These are phyloP conservation scores for Prototheca cutis DNA, from an alignment of 163 green algal genomes.

Conservation along the genomic window DNA sequence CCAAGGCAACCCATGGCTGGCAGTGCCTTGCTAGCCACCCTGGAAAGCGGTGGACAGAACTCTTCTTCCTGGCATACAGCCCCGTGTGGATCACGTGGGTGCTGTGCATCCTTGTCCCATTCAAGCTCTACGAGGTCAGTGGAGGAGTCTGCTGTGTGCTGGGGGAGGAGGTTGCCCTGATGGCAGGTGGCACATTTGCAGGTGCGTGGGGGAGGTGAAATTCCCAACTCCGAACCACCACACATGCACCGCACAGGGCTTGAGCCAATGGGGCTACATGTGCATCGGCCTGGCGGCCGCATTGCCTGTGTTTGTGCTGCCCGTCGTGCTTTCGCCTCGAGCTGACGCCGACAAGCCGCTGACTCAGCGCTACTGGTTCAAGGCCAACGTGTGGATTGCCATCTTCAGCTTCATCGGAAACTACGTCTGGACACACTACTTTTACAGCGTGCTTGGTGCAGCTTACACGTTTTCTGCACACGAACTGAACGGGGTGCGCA, in stretches of 20 bases:
- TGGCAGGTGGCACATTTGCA: too few species aligned
- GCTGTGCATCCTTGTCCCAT: slow-evolving; percentile 80
- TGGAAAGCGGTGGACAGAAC: slow-evolving; percentile 81
- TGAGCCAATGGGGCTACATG: slow-evolving; percentile 72
- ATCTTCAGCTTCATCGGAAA: slow-evolving; percentile 97
- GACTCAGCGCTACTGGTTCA: slow-evolving; percentile 75
- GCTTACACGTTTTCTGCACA: slow-evolving; percentile 89
- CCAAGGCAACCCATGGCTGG: too few species aligned
- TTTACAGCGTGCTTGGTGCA: slow-evolving; percentile 90
- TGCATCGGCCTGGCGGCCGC: slow-evolving; percentile 59
- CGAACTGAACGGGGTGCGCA: slow-evolving; percentile 73
- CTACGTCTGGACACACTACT: slow-evolving; percentile 99
- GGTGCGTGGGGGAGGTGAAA: too few species aligned
- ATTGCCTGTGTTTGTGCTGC: slow-evolving; percentile 67
- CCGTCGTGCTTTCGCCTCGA: slow-evolving; percentile 49
- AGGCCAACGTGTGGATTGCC: slow-evolving; percentile 94
- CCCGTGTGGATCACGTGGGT: slow-evolving; percentile 87
- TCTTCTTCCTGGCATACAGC: slow-evolving; percentile 87
- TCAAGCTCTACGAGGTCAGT: slow-evolving; percentile 85
- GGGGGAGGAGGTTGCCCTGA: too few species aligned
- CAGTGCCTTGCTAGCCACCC: too few species aligned
- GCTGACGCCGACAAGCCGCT: slow-evolving; percentile 61
- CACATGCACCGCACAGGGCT: slow-evolving; percentile 22
- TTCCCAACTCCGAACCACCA: too few species aligned
- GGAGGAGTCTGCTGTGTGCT: too few species aligned